Percentiles rank a stretch among this genome's conserved stretches.
Evolutionary conservation across 2,329 filamentous ascomycete species (phyloP).

Genomic region (Cryphonectria japonica): DNA sequence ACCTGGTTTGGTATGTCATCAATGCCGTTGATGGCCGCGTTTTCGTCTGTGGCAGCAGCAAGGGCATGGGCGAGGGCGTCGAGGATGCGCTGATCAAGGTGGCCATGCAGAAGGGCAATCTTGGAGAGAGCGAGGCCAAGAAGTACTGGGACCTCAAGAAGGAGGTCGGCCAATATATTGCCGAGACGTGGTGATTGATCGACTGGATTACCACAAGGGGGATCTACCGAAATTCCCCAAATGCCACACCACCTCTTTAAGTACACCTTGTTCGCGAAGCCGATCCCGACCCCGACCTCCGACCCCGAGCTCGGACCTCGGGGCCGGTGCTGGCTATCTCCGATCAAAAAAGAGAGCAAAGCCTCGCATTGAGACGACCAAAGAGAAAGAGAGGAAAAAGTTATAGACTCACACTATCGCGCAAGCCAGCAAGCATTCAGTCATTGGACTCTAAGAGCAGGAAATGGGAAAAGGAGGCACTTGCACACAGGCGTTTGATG

Average conservation of each 20-base stretch:
- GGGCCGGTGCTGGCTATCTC: background rate
- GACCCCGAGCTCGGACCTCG: background rate
- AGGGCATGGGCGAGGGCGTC: constrained; percentile 97
- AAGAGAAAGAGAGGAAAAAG: background rate
- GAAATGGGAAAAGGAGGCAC: constrained; percentile 2
- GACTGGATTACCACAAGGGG: background rate
- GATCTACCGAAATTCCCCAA: background rate
- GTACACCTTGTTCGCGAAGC: constrained; percentile 1
- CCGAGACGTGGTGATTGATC: constrained; percentile 67
- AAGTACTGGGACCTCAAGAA: constrained; percentile 93
- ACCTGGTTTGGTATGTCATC: constrained; percentile 98
- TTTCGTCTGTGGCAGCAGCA: constrained; percentile 93
- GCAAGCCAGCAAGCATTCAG: constrained; percentile 5
- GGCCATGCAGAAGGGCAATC: constrained; percentile 87
- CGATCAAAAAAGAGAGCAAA: background rate
- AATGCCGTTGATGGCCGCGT: constrained; percentile 94
- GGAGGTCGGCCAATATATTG: constrained; percentile 92
- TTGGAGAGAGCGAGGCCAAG: constrained; percentile 79
- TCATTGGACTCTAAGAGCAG: constrained; percentile 3
- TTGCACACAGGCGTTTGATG: constrained; percentile 17
- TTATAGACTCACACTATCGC: background rate
- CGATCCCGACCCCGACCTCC: constrained; percentile 3
- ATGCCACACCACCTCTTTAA: background rate
- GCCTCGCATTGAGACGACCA: background rate
- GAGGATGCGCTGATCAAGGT: constrained; percentile 86